Evolutionary conservation across 306 rosid species (phyloP), one percentile per base, ranked within the genome.

Genomic region (Lotus japonicus): DNA sequence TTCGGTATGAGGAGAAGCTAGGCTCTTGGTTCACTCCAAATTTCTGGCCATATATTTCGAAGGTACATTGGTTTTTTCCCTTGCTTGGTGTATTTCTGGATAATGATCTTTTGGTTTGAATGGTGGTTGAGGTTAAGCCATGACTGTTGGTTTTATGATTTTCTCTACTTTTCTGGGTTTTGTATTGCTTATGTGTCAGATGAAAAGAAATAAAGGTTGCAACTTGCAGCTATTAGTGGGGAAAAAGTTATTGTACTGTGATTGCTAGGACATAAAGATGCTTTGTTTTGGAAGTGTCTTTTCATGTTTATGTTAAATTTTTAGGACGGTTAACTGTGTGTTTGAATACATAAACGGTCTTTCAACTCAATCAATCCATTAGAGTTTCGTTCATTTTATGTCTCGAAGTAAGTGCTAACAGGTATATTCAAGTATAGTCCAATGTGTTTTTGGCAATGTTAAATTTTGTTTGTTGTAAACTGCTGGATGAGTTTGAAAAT

Each of bases 1-100:
- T 68, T 65, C 21, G 11, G 21, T 14, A 79, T 77, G 79, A 64
- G 74, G 79, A 64, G 74, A 51, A 19, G 26, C 41, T 79, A 83
- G 58, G 35, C 41, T 58, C 43, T 19, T 39, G 16, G 9, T 70
- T 31, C 10, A 38, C 45, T 45, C 36, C 48, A 28, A 2, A 60
- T 57, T 60, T 79, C 72, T 56, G 58, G 74, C 44, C 64, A 3
- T 54, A 53, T 52, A 59, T 58, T 70, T 73, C 19, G 2, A 51
- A 83, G 85, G 85, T 84, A 63, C 12, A 61, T 39, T 49, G 21
- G 54, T 17, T 63, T 73, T 28, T 31, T 6, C 26, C 13, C 43
- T 54, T 71, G 10, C 12, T 64, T 71, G 12, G 10, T 31, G 5
- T 31, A 7, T 41, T 64, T 61, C 54, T 35, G 48, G 9, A 23